Base-by-base conservation (phyloP, 352 stramenopile genomes). In the Pythium sukuiense region DNA sequence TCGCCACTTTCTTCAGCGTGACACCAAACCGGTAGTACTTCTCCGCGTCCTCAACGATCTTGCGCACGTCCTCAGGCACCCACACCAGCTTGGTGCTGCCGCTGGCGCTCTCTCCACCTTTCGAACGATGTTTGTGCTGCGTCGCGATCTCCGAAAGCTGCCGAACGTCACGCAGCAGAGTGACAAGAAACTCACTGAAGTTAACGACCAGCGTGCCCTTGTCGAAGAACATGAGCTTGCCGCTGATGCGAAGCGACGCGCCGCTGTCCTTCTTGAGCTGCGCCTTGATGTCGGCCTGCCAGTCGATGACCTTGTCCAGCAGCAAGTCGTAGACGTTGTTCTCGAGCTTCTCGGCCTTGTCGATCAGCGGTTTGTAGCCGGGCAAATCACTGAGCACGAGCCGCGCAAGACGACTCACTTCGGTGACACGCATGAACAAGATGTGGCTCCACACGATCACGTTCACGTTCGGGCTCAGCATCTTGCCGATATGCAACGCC, bases 1-100 rank as follows among this genome's bases (percentile, higher is more conserved):
- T 98, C 1, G 96, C 92, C 7, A 98, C 90, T 71, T 98, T 99
- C 67, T 99, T 97, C 20, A 99, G 77, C 56, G 93, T 95, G 9
- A 99, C 92, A 14, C 91, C 95, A 69, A 96, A 98, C 18, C 92
- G 89, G 70, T 98, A 98, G 81, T 96, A 98, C 61, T 93, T 94
- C 70, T 98, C 95, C 0, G 85, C 92, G 50, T 97, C 88, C 12
- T 85, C 77, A 0, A 84, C 87, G n/a, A 93, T 77, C 58, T 92
- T 78, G 59, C 80, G 76, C 11, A 96, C 81, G 5, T 81, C 71
- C 29, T 72, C 55, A 5, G 87, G 83, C 2, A 95, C 85, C 87
- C 87, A 95, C 13, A 80, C 80, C 26, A 80, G 70, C 16, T 69
- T 72, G 14, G 50, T 61, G 54, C 60, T 65, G 41, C 63, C 65